A percentile compares a stretch with the other conserved stretches of the same genome.
Evolutionary conservation across 2,329 filamentous ascomycete species (phyloP).

Genomic region (Aspergillus sp.): DNA sequence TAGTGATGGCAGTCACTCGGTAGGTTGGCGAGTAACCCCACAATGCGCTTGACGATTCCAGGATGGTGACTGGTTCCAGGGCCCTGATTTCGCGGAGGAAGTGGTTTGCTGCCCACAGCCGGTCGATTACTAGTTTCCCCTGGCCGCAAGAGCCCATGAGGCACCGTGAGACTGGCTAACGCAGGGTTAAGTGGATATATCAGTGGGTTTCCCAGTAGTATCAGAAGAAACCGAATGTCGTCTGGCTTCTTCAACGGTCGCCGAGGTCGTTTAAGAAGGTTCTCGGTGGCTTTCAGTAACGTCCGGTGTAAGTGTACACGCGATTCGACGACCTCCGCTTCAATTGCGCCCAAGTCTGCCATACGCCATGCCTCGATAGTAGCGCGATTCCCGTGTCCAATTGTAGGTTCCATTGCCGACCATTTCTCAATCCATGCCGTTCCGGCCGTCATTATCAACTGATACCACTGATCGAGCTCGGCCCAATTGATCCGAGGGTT

Average conservation of each 20-base stretch:
- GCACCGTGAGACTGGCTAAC: constrained; percentile 23
- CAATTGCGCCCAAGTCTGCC: constrained; percentile 52
- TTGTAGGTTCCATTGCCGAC: constrained; percentile 54
- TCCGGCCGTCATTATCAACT: constrained; percentile 69
- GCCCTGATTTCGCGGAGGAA: constrained; percentile 24
- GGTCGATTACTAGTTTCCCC: constrained; percentile 24
- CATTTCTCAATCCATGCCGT: constrained; percentile 67
- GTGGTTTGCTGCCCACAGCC: neutral
- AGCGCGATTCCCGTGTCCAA: constrained; percentile 26
- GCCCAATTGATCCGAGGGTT: constrained; percentile 77
- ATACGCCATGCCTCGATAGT: constrained; percentile 43
- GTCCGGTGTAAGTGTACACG: constrained; percentile 71
- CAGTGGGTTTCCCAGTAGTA: constrained; percentile 78
- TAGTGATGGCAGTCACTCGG: constrained; percentile 76
- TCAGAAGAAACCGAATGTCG: constrained; percentile 76
- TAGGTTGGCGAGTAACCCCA: constrained; percentile 78
- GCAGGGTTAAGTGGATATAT: constrained; percentile 56
- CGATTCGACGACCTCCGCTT: constrained; percentile 61
- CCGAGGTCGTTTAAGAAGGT: constrained; percentile 77
- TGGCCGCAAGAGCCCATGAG: constrained; percentile 35
- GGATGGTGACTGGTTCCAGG: constrained; percentile 70
- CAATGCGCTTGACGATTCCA: constrained; percentile 80
- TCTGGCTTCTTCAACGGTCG: constrained; percentile 69
- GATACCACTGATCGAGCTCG: constrained; percentile 74
- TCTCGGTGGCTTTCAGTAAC: constrained; percentile 78